These are phyloP conservation scores for Trametes polyzona DNA, from an alignment of 1,284 basidiomycete species.

Conservation along the genomic window DNA sequence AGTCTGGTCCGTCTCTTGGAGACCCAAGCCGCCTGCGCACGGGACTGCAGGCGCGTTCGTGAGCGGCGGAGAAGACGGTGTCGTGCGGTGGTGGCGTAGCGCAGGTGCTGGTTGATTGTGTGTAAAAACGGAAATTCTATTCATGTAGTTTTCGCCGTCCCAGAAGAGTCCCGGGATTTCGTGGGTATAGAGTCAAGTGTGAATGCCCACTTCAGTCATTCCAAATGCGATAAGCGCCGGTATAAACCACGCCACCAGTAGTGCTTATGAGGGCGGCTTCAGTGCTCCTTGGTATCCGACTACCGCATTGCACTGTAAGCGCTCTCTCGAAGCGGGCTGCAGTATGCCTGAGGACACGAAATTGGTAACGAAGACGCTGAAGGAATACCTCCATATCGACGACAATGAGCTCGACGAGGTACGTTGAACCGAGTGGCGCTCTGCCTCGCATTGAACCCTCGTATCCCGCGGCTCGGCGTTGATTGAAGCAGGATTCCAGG, in stretches of 20 bases:
- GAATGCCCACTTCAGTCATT: too few relatives aligned
- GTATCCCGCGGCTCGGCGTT: neutral
- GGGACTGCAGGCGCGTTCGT: conserved; percentile 73
- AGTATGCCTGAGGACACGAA: neutral
- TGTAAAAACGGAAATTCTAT: neutral
- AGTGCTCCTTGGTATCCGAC: neutral
- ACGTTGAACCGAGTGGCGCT: neutral
- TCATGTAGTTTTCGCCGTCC: neutral
- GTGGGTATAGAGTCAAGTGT: too few relatives aligned
- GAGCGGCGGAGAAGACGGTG: conserved; percentile 79
- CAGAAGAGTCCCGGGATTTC: too few relatives aligned
- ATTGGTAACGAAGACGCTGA: neutral
- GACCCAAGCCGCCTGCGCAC: conserved; percentile 59
- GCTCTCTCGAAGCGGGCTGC: too few relatives aligned
- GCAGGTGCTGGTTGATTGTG: conserved; percentile 52
- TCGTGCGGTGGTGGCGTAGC: conserved; percentile 77
- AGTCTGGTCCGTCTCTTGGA: conserved; percentile 87
- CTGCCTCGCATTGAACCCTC: neutral
- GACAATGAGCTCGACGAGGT: conserved; percentile 21
- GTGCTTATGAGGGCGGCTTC: too few relatives aligned
- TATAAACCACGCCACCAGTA: too few relatives aligned
- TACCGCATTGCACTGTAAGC: neutral
- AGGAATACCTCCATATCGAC: neutral
- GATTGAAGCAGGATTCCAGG: conserved; percentile 18
- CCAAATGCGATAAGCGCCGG: too few relatives aligned